A percentile compares a stretch with the other conserved stretches of the same genome.
Conservation (phyloP, 202 grass and related monocot genomes). For the Cymbopogon flexuosus region DNA sequence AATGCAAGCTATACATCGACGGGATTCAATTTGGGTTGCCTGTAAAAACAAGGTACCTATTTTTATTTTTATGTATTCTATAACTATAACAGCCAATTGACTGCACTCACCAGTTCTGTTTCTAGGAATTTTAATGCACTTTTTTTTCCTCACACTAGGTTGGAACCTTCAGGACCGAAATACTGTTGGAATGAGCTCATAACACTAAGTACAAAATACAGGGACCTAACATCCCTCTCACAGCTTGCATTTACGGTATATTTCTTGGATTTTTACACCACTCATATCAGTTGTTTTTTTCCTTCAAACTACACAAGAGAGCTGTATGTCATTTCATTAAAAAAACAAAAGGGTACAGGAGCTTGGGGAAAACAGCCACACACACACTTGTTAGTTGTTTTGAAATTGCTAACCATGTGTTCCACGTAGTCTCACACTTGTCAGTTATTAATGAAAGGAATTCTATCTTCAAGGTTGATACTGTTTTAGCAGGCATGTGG, state of each 20-base stretch:
- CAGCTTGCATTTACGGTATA: conserved; percentile 85
- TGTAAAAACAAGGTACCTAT: conserved; percentile 50
- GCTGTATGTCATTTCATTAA: neutral
- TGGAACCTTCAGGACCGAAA: conserved; percentile 57
- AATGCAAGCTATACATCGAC: conserved; percentile 67
- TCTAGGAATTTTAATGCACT: neutral
- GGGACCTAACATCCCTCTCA: conserved; percentile 78
- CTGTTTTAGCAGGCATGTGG: neutral
- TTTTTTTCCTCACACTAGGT: conserved; percentile 27
- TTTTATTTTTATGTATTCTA: neutral
- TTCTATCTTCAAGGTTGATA: neutral
- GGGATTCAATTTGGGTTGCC: conserved; percentile 62
- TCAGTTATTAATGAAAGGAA: neutral
- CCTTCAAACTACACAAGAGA: neutral
- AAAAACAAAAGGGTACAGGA: neutral
- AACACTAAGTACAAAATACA: conserved; percentile 83
- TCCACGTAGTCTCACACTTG: no score
- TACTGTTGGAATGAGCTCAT: conserved; percentile 87
- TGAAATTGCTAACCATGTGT: no score
- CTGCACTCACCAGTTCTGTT: neutral
- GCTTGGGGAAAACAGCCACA: neutral
- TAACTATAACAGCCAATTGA: neutral
- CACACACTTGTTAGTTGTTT: no score
- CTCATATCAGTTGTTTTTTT: neutral
- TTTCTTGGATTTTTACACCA: neutral